Evolutionary conservation across 306 rosid species (phyloP).

Genomic region (Delonix regia): DNA sequence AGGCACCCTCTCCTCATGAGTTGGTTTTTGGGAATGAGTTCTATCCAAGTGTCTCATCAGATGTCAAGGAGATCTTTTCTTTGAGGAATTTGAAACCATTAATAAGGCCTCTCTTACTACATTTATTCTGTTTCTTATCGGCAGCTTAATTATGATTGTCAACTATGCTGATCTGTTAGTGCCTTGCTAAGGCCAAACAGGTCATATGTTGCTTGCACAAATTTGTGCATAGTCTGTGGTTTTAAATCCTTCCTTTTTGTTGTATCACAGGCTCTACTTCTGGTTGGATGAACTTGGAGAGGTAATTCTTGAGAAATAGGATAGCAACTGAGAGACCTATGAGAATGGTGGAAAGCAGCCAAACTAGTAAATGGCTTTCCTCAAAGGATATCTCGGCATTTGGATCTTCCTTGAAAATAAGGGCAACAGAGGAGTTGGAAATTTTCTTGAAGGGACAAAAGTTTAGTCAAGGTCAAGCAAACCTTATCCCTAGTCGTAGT

Average conservation of each 20-base stretch:
- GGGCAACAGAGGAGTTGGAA: conserved; percentile 49
- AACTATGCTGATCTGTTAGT: conserved; percentile 3
- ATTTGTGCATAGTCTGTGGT: conserved; percentile 12
- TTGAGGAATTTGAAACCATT: not conserved
- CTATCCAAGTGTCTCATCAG: too few species aligned
- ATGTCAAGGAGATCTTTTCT: not conserved
- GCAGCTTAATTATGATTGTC: not conserved
- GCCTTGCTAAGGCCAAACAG: not conserved
- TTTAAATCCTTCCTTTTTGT: not conserved
- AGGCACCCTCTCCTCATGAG: too few species aligned
- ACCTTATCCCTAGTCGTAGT: conserved; percentile 56
- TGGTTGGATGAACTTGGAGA: conserved; percentile 8
- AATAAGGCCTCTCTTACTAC: not conserved
- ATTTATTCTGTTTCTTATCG: not conserved
- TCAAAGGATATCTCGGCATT: conserved; percentile 45
- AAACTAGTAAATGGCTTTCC: conserved; percentile 49
- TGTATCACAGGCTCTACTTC: not conserved
- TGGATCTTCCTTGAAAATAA: conserved; percentile 44
- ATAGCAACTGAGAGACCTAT: conserved; percentile 62
- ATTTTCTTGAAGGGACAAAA: conserved; percentile 42
- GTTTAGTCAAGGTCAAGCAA: conserved; percentile 26
- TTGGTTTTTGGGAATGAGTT: too few species aligned
- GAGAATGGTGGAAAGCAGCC: conserved; percentile 59
- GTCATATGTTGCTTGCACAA: not conserved
- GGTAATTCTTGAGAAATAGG: conserved; percentile 9